These are phyloP conservation scores for Pseudonectria foliicola DNA, from an alignment of 2,329 filamentous ascomycete genomes.

Conservation along the genomic window DNA sequence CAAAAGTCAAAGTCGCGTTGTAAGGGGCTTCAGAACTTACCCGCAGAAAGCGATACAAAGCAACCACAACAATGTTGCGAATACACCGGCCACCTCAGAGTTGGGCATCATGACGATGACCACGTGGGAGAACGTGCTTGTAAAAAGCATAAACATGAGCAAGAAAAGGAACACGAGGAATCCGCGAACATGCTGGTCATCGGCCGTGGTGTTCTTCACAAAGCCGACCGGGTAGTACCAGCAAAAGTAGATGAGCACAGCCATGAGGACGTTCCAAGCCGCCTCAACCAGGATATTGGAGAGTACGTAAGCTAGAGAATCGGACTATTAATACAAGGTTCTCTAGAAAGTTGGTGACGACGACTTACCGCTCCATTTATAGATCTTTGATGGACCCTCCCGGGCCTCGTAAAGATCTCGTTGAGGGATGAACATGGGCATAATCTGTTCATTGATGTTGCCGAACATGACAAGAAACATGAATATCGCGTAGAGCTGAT, in stretches of 20 bases:
- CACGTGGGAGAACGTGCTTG: conserved; percentile 57
- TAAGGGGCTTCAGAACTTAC: conserved; percentile 39
- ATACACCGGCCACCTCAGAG: conserved; percentile 54
- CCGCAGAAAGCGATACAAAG: conserved; percentile 54
- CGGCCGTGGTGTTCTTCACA: conserved; percentile 47
- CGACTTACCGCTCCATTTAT: conserved; percentile 27
- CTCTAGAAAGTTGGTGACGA: conserved; percentile 14
- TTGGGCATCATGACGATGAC: conserved; percentile 53
- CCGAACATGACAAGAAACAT: conserved; percentile 64
- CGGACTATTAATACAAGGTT: conserved; percentile 47
- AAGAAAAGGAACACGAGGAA: conserved; percentile 56
- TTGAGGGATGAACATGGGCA: conserved; percentile 64
- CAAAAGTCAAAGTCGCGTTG: background rate
- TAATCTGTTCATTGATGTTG: conserved; percentile 50
- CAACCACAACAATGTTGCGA: conserved; percentile 55
- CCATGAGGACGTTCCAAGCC: conserved; percentile 54
- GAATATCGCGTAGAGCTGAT: conserved; percentile 62
- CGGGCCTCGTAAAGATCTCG: conserved; percentile 61
- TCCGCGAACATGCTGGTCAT: conserved; percentile 35
- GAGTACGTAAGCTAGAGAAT: conserved; percentile 41
- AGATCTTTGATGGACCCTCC: conserved; percentile 61
- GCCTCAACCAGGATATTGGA: conserved; percentile 55
- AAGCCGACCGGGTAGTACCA: conserved; percentile 63
- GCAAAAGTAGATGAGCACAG: conserved; percentile 51
- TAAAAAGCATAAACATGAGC: conserved; percentile 55